Conservation (phyloP, 768 basidiomycete species). For the Leccinum uliginosum region DNA sequence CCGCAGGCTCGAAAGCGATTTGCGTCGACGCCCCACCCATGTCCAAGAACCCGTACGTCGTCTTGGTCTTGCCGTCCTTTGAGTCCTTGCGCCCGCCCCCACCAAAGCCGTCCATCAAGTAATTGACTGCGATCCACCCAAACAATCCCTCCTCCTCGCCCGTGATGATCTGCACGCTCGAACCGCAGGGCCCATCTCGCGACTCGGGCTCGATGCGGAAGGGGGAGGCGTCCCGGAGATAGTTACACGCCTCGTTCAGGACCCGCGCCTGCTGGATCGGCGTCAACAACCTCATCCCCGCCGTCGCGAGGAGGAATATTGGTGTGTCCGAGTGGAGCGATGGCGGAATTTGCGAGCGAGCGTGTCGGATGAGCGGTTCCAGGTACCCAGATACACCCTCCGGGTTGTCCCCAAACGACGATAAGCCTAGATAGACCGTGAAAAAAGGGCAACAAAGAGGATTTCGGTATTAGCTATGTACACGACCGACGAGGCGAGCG, state of each 20-base stretch:
- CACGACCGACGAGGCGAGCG: background rate
- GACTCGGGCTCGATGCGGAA: constrained; percentile 73
- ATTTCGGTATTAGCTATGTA: background rate
- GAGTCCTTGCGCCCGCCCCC: constrained; percentile 20
- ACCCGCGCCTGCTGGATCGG: constrained; percentile 65
- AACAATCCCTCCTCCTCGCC: constrained; percentile 98
- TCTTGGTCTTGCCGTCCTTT: constrained; percentile 54
- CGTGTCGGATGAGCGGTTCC: constrained; percentile 78
- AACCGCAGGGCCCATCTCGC: constrained; percentile 77
- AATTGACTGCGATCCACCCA: constrained; percentile 99
- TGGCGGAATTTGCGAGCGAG: constrained; percentile 78
- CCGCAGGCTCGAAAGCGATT: constrained; percentile 91
- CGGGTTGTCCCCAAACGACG: constrained; percentile 69
- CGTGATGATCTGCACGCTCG: constrained; percentile 89
- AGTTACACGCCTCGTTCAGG: constrained; percentile 71
- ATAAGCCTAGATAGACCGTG: constrained; percentile 61
- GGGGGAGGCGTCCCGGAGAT: constrained; percentile 67
- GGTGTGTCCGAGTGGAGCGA: constrained; percentile 83
- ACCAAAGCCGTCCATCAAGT: constrained; percentile 94
- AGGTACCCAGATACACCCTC: constrained; percentile 73
- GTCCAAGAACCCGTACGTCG: constrained; percentile 96
- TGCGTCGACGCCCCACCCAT: constrained; percentile 99
- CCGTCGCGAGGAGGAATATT: constrained; percentile 91
- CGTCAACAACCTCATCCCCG: constrained; percentile 90
- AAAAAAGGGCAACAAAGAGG: background rate